Evolutionary conservation across 208 protist species (phyloP).

Genomic region (Trypanosoma caninum): DNA sequence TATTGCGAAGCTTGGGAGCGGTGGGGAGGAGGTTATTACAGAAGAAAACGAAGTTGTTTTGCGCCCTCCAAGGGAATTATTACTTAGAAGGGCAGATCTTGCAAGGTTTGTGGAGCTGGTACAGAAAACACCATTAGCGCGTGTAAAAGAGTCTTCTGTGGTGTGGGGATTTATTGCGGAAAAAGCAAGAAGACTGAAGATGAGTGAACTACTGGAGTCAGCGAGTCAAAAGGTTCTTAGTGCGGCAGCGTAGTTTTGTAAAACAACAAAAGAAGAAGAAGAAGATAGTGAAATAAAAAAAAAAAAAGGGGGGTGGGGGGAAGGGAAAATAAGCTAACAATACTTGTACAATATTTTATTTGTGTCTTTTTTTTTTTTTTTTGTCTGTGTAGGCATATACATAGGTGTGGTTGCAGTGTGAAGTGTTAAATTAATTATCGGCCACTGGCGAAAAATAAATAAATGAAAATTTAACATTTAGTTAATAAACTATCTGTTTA

Average conservation of each 20-base stretch:
- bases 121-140: slow-evolving; percentile 35
- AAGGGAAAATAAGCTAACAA: too few relatives aligned
- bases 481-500: too few relatives aligned
- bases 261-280: too few relatives aligned
- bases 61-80: slow-evolving; percentile 31
- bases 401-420: too few relatives aligned
- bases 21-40: slow-evolving; percentile 57
- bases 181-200: slow-evolving; percentile 47
- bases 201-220: slow-evolving; percentile 14
- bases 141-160: slow-evolving; percentile 30
- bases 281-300: too few relatives aligned
- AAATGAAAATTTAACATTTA: too few relatives aligned
- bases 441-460: too few relatives aligned
- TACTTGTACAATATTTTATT: too few relatives aligned
- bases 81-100: slow-evolving; percentile 52
- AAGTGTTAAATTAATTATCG: too few relatives aligned
- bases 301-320: too few relatives aligned
- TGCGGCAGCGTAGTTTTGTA: background rate
- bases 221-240: slow-evolving; percentile 5
- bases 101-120: slow-evolving; percentile 37
- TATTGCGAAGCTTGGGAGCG: slow-evolving; percentile 46
- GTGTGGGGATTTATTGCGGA: slow-evolving; percentile 55
- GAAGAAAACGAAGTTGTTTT: slow-evolving; percentile 30
- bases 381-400: too few relatives aligned
- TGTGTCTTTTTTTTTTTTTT: too few relatives aligned